Conservation (phyloP, 2,329 filamentous ascomycete species). For the Fusarium verrucosum region DNA sequence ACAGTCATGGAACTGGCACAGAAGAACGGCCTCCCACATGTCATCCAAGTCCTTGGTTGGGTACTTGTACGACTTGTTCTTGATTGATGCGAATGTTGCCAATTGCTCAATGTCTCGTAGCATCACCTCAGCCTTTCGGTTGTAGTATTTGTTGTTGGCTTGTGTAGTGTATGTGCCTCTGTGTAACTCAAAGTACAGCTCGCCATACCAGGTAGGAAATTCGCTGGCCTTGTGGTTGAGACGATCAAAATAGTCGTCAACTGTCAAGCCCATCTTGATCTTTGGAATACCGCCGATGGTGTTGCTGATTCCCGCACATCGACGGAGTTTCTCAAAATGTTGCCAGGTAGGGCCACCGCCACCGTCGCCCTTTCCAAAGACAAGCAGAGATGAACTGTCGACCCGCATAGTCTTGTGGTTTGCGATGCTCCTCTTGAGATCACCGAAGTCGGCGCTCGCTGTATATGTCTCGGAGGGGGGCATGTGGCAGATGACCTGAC, state of each 20-base stretch:
- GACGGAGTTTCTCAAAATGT: constrained; percentile 92
- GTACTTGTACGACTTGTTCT: constrained; percentile 79
- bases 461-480: constrained; percentile 95
- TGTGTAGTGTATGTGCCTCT: constrained; percentile 97
- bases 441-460: constrained; percentile 91
- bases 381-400: constrained; percentile 87
- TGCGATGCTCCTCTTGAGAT: constrained; percentile 86
- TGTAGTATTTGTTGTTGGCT: constrained; percentile 96
- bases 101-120: constrained; percentile 89
- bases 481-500: constrained; percentile 98
- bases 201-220: constrained; percentile 96
- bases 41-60: constrained; percentile 93
- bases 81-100: constrained; percentile 84
- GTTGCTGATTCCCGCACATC: constrained; percentile 91
- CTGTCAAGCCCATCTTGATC: constrained; percentile 86
- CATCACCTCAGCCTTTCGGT: constrained; percentile 84
- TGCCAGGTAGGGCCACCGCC: constrained; percentile 94
- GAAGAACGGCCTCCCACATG: constrained; percentile 92
- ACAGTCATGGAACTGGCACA: constrained; percentile 98
- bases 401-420: constrained; percentile 97
- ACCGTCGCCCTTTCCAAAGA: constrained; percentile 96
- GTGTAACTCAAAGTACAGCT: constrained; percentile 97
- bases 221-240: constrained; percentile 81
- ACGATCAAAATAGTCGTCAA: constrained; percentile 92
- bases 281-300: constrained; percentile 81